Evolutionary conservation across 1,284 basidiomycete species (phyloP).

Genomic region (Tilletiopsis washingtonensis): DNA sequence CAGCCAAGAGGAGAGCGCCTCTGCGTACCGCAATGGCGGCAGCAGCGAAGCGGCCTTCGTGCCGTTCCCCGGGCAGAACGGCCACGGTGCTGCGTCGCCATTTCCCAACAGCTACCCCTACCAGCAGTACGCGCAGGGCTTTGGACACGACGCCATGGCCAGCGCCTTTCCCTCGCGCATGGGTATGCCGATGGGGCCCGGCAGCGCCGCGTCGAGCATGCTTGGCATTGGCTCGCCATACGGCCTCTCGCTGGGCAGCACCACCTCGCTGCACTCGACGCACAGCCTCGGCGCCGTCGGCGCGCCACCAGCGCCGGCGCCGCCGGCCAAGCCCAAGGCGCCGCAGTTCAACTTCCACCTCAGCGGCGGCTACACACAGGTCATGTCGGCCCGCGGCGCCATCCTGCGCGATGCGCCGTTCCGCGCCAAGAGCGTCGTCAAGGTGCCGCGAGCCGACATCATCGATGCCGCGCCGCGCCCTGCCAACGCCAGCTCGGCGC

Average conservation of each 20-base stretch:
- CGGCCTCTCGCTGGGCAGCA: slow-evolving; percentile 8
- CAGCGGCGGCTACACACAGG: slow-evolving; percentile 82
- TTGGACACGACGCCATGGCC: slow-evolving; percentile 1
- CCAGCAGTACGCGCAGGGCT: slow-evolving; percentile 6
- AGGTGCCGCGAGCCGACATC: slow-evolving; percentile 83
- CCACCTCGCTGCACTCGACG: slow-evolving; percentile 9
- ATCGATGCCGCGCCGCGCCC: slow-evolving; percentile 49
- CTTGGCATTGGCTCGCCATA: background rate
- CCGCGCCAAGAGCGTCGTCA: slow-evolving; percentile 73
- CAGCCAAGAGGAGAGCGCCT: slow-evolving; percentile 12
- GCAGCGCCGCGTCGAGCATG: background rate
- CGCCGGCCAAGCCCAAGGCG: slow-evolving; percentile 7
- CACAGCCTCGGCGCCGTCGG: background rate
- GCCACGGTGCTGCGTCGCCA: background rate
- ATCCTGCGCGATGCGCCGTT: slow-evolving; percentile 82
- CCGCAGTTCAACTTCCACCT: slow-evolving; percentile 67
- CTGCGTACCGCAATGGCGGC: slow-evolving; percentile 1
- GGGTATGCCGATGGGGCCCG: background rate
- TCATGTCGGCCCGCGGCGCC: slow-evolving; percentile 79
- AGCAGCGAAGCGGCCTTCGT: no score
- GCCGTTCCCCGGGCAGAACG: slow-evolving; percentile 5
- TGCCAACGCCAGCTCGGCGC: slow-evolving; percentile 2
- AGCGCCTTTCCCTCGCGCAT: background rate
- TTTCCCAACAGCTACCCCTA: slow-evolving; percentile 5
- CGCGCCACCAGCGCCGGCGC: slow-evolving; percentile 18